Percentiles rank a stretch among this genome's conserved stretches.
Evolutionary conservation across 2,329 filamentous ascomycete genomes (phyloP).

Genomic region (Graphium sp.): DNA sequence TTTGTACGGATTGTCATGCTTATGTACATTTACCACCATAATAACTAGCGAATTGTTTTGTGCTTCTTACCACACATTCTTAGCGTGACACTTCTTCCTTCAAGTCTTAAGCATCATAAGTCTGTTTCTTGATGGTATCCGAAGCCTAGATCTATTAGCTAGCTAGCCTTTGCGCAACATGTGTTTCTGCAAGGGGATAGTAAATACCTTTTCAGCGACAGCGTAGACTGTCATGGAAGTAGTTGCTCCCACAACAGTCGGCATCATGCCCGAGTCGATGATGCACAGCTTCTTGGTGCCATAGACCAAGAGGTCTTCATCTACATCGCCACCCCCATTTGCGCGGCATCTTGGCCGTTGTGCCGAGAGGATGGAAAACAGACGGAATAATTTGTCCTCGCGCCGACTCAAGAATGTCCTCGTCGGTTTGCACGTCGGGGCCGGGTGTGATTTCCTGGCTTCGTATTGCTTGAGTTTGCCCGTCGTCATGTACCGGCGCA

Average conservation of each 20-base stretch:
- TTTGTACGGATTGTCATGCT: too few species aligned
- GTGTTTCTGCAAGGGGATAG: too few species aligned
- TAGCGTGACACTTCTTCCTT: too few species aligned
- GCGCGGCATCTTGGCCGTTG: constrained; percentile 12
- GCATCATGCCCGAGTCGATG: constrained; percentile 2
- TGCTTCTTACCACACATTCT: too few species aligned
- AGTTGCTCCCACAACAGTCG: constrained; percentile 3
- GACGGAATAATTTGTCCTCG: constrained; percentile 9
- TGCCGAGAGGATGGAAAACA: constrained; percentile 12
- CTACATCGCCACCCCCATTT: constrained; percentile 14
- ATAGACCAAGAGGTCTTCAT: constrained; percentile 13
- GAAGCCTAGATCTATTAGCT: too few species aligned
- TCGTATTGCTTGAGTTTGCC: constrained; percentile 9
- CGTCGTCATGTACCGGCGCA: constrained; percentile 10
- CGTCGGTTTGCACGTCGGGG: constrained; percentile 7
- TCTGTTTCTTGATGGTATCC: too few species aligned
- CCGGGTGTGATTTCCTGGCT: constrained; percentile 8
- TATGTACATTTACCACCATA: too few species aligned
- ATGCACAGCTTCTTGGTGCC: constrained; percentile 6
- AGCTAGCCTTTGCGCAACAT: too few species aligned
- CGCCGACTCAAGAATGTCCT: constrained; percentile 9
- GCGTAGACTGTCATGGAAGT: constrained; percentile 4
- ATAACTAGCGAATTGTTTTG: too few species aligned
- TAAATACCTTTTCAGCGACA: constrained; percentile 4
- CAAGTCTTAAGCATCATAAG: too few species aligned